Evolutionary conservation across 129 eudicot species (phyloP), one percentile per base, ranked within the genome.

Genomic region (Centella asiatica): DNA sequence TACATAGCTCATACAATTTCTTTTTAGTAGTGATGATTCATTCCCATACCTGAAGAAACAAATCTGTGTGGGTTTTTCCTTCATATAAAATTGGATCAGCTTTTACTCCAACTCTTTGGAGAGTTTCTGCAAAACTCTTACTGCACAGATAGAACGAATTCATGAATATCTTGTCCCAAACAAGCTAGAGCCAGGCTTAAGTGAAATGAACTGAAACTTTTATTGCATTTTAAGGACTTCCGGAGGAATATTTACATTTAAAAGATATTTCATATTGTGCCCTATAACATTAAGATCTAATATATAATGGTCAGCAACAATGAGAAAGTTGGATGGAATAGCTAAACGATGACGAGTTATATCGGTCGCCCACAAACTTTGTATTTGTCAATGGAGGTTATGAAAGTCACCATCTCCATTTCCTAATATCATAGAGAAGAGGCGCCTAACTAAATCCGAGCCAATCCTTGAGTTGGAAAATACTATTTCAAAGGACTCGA

Each of bases 11-110:
- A n/a, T n/a, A n/a, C n/a, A n/a, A n/a, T n/a, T n/a, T n/a, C n/a
- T n/a, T n/a, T n/a, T n/a, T n/a, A n/a, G n/a, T n/a, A n/a, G n/a
- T n/a, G n/a, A n/a, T n/a, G n/a, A 57, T 36, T 22, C 31, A 29
- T 25, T 19, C 27, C 11, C 57, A 53, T 75, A 89, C 98, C 90
- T 92, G 98, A 68, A 92, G 90, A 79, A 92, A 92, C 70, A 92
- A 65, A 78, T 92, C 96, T 7, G 98, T 87, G 72, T 92, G 98
- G 42, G 96, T 92, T 66, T 84, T 81, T 44, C 95, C 98, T 80
- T 92, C 88, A 50, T 92, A 92, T 60, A 92, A 64, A 44, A 80
- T 69, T 58, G 83, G 66, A 31, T 92, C 85, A 1, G 98, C 94
- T 61, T 84, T 74, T 4, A 51, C 88, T 75, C 95, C 98, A 54